Base-by-base conservation (phyloP, 192 early-diverging fungal species). In the Dimargaris verticillata region DNA sequence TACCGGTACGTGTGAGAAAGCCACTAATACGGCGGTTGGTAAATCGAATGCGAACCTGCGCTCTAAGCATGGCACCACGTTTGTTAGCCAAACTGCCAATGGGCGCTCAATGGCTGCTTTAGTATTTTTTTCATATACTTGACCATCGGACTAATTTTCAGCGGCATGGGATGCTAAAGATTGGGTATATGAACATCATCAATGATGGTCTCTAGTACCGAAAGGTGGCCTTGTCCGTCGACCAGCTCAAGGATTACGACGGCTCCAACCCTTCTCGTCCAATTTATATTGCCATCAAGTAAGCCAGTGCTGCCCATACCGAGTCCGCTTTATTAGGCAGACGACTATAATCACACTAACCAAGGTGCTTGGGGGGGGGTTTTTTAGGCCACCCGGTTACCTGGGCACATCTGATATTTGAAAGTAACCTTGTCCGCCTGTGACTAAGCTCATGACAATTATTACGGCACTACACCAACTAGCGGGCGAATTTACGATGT, bases 401-500 rank as follows among this genome's bases (percentile, higher is more conserved):
- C 20, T 51, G 25, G 9, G 42, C 29, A n/a, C 33, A 57, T 44
- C 42, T 26, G 47, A 45, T 51, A 25, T n/a, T 28, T 49, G 42
- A 12, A 20, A 12, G 29, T 46, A 45, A n/a, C 20, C 50, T 58
- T 25, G 45, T 55, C 41, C 44, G 28, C 28, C n/a, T n/a, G n/a
- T n/a, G n/a, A n/a, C n/a, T n/a, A n/a, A n/a, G n/a, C n/a, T n/a
- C n/a, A n/a, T n/a, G n/a, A 43, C 29, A 28, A 43, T 63, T 44
- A 61, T 28, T 50, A 47, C 20, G 54, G 62, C 20, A n/a, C 7
- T 33, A 38, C 18, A 45, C 17, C 44, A 9, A 45, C 48, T 64
- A 86, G 85, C 55, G 94, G 96, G 20, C 84, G 90, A 44, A 88
- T 99, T 3, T 99, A 89, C 76, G 96, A 99, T 63, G 96, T 99